Conservation (phyloP, 1,284 basidiomycete genomes). For the Leccinum subatratum region DNA sequence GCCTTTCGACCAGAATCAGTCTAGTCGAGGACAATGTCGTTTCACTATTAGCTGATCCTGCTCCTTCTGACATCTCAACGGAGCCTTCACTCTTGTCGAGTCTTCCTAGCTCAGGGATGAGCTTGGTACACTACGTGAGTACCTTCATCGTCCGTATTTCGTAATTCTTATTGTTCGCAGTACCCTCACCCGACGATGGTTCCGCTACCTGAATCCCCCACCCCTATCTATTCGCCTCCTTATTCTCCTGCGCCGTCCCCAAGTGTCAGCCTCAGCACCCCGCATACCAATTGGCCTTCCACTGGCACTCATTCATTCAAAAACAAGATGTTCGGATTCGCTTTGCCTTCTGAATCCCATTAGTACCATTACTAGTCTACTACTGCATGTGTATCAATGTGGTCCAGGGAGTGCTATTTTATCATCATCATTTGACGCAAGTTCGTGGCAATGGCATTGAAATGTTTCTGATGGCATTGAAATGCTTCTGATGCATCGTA, state of each 20-base stretch:
- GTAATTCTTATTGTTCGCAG: slow-evolving; percentile 15
- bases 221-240: slow-evolving; percentile 29
- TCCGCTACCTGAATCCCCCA: slow-evolving; percentile 35
- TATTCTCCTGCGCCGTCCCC: slow-evolving; percentile 39
- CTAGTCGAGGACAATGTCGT: slow-evolving; percentile 34
- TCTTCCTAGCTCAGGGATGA: slow-evolving; percentile 20
- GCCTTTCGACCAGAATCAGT: slow-evolving; percentile 35
- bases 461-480: neutral
- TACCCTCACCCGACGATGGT: slow-evolving; percentile 30
- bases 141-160: slow-evolving; percentile 25
- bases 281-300: slow-evolving; percentile 55
- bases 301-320: slow-evolving; percentile 13
- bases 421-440: no score
- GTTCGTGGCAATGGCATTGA: neutral
- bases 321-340: no score
- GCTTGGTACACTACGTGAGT: slow-evolving; percentile 33
- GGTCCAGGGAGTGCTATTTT: no score
- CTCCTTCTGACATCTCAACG: slow-evolving; percentile 38
- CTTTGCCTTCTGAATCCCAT: no score
- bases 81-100: slow-evolving; percentile 53
- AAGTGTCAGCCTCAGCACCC: slow-evolving; percentile 60
- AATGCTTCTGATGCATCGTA: neutral
- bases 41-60: slow-evolving; percentile 28
- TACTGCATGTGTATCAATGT: no score
- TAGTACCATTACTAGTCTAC: no score